A percentile compares a stretch with the other conserved stretches of the same genome.
Conservation (phyloP, 306 rosid genomes). For the Macrotyloma uniflorum region DNA sequence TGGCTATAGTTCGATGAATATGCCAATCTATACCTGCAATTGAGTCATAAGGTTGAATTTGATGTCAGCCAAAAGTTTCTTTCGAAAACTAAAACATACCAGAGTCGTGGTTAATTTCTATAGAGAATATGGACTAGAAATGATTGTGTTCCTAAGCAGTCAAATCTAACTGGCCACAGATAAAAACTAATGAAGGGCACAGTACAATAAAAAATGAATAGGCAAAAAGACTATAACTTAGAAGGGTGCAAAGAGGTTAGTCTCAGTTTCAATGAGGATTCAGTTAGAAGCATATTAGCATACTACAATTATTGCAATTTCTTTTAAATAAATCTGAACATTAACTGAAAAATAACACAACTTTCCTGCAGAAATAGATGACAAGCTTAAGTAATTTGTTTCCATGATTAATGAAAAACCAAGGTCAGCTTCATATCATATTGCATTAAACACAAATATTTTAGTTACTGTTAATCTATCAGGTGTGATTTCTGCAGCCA, state of each 20-base stretch:
- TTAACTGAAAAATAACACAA: background rate
- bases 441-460: background rate
- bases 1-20: slow-evolving; percentile 79
- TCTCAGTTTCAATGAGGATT: background rate
- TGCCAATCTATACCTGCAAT: slow-evolving; percentile 79
- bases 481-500: background rate
- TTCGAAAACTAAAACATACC: background rate
- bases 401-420: background rate
- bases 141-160: slow-evolving; percentile 11
- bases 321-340: background rate
- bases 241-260: background rate
- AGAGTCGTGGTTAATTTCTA: background rate
- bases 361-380: background rate
- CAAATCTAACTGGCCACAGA: slow-evolving; percentile 8
- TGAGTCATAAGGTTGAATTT: slow-evolving; percentile 33
- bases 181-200: background rate
- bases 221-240: background rate
- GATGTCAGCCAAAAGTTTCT: slow-evolving; percentile 13
- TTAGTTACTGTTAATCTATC: background rate
- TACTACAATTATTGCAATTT: slow-evolving; percentile 5
- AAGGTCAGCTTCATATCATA: background rate
- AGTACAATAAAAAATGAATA: background rate
- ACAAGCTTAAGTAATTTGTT: background rate
- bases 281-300: background rate
- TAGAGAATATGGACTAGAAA: slow-evolving; percentile 10